Evolutionary conservation across 257 asterid species (phyloP).

Genomic region (Solanum corneliomulleri): DNA sequence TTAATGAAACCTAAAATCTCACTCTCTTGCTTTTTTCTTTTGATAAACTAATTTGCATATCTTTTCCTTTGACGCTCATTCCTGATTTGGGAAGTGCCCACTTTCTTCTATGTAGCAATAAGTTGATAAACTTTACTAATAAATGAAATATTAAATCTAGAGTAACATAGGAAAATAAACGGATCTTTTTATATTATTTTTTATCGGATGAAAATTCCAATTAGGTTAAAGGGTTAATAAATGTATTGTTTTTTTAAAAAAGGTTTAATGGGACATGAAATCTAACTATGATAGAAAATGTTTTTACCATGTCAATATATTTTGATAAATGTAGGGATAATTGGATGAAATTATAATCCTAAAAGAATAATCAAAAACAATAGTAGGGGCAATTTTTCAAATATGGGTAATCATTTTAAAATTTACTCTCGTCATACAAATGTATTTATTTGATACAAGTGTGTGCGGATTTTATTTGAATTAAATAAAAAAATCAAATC

Average conservation of each 20-base stretch:
- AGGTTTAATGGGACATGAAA: neutral
- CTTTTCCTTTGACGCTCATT: neutral
- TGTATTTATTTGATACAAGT: neutral
- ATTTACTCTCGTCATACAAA: neutral
- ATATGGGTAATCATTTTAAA: neutral
- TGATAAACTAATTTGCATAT: neutral
- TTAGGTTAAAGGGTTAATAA: neutral
- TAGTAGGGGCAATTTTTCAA: neutral
- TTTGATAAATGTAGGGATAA: no score
- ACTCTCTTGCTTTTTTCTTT: neutral
- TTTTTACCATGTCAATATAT: no score
- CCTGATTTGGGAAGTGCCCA: neutral
- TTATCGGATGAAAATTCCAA: neutral
- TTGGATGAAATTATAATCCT: neutral
- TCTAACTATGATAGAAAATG: neutral
- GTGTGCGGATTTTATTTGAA: neutral
- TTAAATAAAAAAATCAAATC: neutral
- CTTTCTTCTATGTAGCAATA: neutral
- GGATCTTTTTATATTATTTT: neutral
- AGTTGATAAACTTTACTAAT: neutral
- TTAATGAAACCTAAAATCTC: no score
- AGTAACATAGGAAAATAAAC: neutral
- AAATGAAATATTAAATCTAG: neutral
- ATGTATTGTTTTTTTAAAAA: neutral
- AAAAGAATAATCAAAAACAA: no score